Conservation (phyloP, 306 rosid genomes). For the Vigna nakashimae region DNA sequence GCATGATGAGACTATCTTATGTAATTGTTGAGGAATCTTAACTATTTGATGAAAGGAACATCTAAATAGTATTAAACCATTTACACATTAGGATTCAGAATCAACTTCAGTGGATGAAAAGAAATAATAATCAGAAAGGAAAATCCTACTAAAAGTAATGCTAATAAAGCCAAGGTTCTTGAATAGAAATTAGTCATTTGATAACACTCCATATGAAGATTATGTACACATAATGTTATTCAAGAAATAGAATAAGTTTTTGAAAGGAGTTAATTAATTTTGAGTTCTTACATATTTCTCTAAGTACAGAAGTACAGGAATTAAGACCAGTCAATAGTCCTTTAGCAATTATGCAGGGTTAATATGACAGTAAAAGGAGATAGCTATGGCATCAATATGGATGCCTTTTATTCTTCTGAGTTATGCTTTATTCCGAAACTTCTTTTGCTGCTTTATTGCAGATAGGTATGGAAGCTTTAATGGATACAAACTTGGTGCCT, state of each 20-base stretch:
- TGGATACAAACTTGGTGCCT: slow-evolving; percentile 54
- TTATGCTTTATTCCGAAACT: slow-evolving; percentile 72
- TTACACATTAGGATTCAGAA: neutral
- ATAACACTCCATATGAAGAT: too few relatives aligned
- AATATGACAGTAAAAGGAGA: slow-evolving; percentile 43
- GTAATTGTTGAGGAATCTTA: slow-evolving; percentile 40
- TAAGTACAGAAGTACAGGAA: slow-evolving; percentile 28
- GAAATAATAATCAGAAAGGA: too few relatives aligned
- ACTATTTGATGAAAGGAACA: slow-evolving; percentile 21
- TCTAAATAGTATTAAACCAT: neutral
- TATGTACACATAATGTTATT: too few relatives aligned
- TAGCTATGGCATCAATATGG: slow-evolving; percentile 57
- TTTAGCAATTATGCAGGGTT: slow-evolving; percentile 31
- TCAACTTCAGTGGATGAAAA: too few relatives aligned
- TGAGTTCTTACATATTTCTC: too few relatives aligned
- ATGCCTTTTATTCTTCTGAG: slow-evolving; percentile 43
- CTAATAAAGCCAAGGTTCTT: too few relatives aligned
- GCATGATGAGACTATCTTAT: slow-evolving; percentile 5
- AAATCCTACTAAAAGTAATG: too few relatives aligned
- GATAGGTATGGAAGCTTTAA: slow-evolving; percentile 49
- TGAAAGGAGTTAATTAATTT: too few relatives aligned
- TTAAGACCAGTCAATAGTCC: slow-evolving; percentile 48
- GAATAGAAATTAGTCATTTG: too few relatives aligned
- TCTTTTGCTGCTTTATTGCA: slow-evolving; percentile 60
- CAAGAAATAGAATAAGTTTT: too few relatives aligned